Percentiles rank a stretch among this genome's conserved stretches.
These are phyloP conservation scores for Candolleomyces aberdarensis DNA, from an alignment of 768 basidiomycete species.

Conservation along the genomic window DNA sequence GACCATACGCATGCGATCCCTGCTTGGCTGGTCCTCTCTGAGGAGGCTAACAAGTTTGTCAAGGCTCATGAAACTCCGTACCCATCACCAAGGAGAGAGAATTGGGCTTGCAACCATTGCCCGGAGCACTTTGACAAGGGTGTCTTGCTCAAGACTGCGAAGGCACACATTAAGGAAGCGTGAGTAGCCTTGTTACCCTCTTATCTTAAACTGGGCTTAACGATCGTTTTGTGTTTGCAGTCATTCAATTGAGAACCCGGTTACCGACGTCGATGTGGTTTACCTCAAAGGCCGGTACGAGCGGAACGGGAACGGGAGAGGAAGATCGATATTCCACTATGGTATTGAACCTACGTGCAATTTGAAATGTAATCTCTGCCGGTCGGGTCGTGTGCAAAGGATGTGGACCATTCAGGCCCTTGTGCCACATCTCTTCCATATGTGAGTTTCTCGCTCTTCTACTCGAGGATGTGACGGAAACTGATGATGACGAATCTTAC, in stretches of 20 bases:
- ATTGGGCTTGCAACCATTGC: slow-evolving; percentile 12
- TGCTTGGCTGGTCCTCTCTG: slow-evolving; percentile 4
- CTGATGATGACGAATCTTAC: neutral
- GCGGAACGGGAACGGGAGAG: neutral
- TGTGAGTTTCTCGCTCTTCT: neutral
- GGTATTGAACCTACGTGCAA: slow-evolving; percentile 9
- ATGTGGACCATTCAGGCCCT: slow-evolving; percentile 8
- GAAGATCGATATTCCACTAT: slow-evolving; percentile 7
- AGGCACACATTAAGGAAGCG: slow-evolving; percentile 5
- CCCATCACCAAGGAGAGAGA: neutral
- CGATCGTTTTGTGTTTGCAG: neutral
- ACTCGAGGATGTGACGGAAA: neutral
- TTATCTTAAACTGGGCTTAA: no score
- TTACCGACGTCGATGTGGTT: slow-evolving; percentile 2
- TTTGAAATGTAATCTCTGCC: slow-evolving; percentile 3
- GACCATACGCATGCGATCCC: slow-evolving; percentile 4
- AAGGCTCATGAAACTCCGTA: slow-evolving; percentile 1
- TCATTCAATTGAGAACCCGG: slow-evolving; percentile 6
- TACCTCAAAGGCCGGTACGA: slow-evolving; percentile 4
- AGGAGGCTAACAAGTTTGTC: slow-evolving; percentile 2
- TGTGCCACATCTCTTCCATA: slow-evolving; percentile 8
- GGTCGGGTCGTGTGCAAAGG: neutral
- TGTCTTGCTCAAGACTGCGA: neutral
- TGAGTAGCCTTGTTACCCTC: neutral
- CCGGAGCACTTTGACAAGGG: slow-evolving; percentile 5